Evolutionary conservation across 345 rosid genomes (phyloP).

Genomic region (Bruguiera gymnorhiza): DNA sequence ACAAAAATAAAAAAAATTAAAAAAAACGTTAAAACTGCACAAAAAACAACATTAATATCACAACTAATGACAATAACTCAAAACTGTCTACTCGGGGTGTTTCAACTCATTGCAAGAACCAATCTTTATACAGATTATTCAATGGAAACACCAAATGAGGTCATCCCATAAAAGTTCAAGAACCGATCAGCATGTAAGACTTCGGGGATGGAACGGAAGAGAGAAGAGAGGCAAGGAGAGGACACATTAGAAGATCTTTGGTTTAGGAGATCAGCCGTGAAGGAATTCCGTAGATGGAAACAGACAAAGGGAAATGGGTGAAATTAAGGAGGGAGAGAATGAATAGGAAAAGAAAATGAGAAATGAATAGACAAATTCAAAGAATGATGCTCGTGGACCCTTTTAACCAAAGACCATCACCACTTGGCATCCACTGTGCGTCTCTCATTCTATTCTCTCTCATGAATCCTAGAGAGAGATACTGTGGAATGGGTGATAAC

Average conservation of each 20-base stretch:
- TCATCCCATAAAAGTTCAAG: background rate
- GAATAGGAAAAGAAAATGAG: background rate
- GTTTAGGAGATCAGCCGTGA: constrained; percentile 6
- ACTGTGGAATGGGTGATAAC: background rate
- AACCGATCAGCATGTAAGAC: background rate
- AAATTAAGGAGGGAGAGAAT: background rate
- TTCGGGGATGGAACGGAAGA: background rate
- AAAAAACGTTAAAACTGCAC: background rate
- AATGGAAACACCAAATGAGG: background rate
- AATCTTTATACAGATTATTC: background rate
- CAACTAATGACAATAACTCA: background rate
- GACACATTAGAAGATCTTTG: background rate
- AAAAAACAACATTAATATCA: background rate
- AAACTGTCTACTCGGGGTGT: background rate
- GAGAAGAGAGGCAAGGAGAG: background rate
- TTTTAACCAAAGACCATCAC: background rate
- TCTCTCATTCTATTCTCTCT: background rate
- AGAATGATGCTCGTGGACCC: background rate
- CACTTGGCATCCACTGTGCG: background rate
- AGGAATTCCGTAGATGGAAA: background rate
- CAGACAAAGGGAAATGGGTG: background rate
- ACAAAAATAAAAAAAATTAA: background rate
- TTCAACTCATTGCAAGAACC: background rate
- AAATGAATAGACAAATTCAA: background rate
- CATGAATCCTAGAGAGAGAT: background rate